Base-by-base conservation (phyloP, 495 filamentous ascomycete genomes). In the Cairneyella variabilis region DNA sequence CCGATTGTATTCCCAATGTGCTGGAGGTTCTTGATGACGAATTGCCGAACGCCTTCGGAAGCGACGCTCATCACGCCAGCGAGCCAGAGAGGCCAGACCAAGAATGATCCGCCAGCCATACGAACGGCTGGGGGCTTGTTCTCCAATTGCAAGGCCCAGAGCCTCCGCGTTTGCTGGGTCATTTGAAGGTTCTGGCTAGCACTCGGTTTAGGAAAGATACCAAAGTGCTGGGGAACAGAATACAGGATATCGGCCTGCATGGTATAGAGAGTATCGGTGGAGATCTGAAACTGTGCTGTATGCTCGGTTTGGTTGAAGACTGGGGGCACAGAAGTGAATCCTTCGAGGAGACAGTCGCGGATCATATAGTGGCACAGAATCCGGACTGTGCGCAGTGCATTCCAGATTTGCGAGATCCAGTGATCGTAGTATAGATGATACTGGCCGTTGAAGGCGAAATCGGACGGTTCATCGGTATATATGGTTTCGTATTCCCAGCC, bases 361-460 rank as follows among this genome's bases (percentile, higher is more conserved):
- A 86, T 76, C 20, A 73, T 66, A 45, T 84, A 75, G 60, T 75
- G 76, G 25, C 76, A 66, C 8, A 84, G 59, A 26, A 84, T 77
- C 18, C 81, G 77, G 0, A 77, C 70, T 64, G 75, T 79, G 27
- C 85, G 80, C 50, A 82, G 83, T 44, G 84, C 73, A 51, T 84
- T 87, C 79, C 80, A 85, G 17, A 78, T 71, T 21, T 77, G 71
- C n/a, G 74, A 76, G 25, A 76, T 68, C 80, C 82, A 85, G 38
- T 79, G 71, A 44, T 76, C 76, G 5, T 62, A 58, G 59, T 88
- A 88, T 11, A 76, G 60, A 59, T 88, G 82, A 62, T 84, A 87
- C 53, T 73, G 67, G 26, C 78, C 74, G 28, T 77, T 74, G 51
- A 78, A 83, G 26, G 77, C 68, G 21, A 20, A 28, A 3, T 66